These are phyloP conservation scores for Suillus hirtellus DNA, from an alignment of 768 basidiomycete genomes.

Conservation along the genomic window DNA sequence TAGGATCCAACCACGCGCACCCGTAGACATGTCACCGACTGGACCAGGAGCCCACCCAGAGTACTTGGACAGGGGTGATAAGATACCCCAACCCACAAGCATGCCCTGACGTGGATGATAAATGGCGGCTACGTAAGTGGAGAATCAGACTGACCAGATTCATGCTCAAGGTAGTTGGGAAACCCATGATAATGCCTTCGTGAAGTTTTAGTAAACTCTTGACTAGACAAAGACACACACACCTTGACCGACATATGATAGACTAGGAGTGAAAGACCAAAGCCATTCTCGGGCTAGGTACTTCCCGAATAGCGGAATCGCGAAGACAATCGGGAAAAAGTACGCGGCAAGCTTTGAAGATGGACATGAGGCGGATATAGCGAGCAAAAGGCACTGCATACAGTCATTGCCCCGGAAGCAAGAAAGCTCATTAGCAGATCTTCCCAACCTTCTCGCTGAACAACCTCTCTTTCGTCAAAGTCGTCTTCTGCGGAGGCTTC, in stretches of 20 bases:
- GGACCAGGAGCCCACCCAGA: slow-evolving; percentile 93
- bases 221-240: slow-evolving; percentile 6
- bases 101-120: slow-evolving; percentile 61
- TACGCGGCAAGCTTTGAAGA: slow-evolving; percentile 71
- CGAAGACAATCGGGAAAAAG: slow-evolving; percentile 86
- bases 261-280: slow-evolving; percentile 90
- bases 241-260: slow-evolving; percentile 93
- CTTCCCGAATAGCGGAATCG: slow-evolving; percentile 82
- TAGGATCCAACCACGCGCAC: slow-evolving; percentile 96
- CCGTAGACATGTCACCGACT: slow-evolving; percentile 82
- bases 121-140: slow-evolving; percentile 9
- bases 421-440: slow-evolving; percentile 78
- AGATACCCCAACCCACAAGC: slow-evolving; percentile 93
- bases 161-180: slow-evolving; percentile 93
- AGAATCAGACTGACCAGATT: slow-evolving; percentile 54
- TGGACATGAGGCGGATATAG: slow-evolving; percentile 9
- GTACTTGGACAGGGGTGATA: slow-evolving; percentile 85
- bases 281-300: slow-evolving; percentile 86
- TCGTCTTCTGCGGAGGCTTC: slow-evolving; percentile 33
- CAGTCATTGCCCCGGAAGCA: slow-evolving; percentile 75
- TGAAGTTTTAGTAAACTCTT: slow-evolving; percentile 9
- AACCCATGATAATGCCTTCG: slow-evolving; percentile 94
- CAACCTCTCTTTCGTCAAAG: slow-evolving; percentile 43
- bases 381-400: slow-evolving; percentile 35
- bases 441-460: slow-evolving; percentile 73